A percentile compares a stretch with the other conserved stretches of the same genome.
Evolutionary conservation across 108 stramenopile genomes (phyloP).

Genomic region (Stephanodiscus minutulus): DNA sequence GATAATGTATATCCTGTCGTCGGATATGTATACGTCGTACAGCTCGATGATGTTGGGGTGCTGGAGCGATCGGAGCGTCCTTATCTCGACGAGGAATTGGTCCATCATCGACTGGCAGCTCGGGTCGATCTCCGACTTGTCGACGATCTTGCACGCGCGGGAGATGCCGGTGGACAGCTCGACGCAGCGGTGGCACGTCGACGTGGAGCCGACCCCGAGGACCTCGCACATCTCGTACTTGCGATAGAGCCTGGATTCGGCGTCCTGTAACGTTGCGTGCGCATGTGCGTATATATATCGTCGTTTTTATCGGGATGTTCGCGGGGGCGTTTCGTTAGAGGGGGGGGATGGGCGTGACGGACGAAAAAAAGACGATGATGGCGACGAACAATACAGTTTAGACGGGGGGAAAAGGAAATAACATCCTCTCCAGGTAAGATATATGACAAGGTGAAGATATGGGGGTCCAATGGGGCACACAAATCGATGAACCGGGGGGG

Average conservation of each 20-base stretch:
- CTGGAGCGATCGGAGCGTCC: conserved; percentile 63
- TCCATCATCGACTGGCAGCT: conserved; percentile 90
- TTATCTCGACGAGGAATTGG: conserved; percentile 95
- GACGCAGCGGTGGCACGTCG: conserved; percentile 91
- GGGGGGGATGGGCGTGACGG: no score
- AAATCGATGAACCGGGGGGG: no score
- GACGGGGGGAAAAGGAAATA: no score
- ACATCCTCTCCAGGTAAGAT: no score
- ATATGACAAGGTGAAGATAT: no score
- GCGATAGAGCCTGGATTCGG: conserved; percentile 62
- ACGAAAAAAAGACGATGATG: no score
- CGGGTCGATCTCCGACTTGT: conserved; percentile 89
- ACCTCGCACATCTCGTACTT: conserved; percentile 93
- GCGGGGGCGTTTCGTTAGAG: neutral
- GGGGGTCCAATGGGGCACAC: no score
- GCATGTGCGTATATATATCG: neutral
- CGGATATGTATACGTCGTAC: conserved; percentile 91
- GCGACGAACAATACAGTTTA: no score
- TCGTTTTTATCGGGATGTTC: neutral
- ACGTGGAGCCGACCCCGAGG: conserved; percentile 95
- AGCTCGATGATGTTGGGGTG: conserved; percentile 96
- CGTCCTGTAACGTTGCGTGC: conserved; percentile 31
- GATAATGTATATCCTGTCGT: conserved; percentile 93
- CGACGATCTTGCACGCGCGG: conserved; percentile 96
- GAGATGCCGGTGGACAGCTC: conserved; percentile 51